Evolutionary conservation across 2,329 filamentous ascomycete genomes (phyloP).

Genomic region (Escovopsis sp.): DNA sequence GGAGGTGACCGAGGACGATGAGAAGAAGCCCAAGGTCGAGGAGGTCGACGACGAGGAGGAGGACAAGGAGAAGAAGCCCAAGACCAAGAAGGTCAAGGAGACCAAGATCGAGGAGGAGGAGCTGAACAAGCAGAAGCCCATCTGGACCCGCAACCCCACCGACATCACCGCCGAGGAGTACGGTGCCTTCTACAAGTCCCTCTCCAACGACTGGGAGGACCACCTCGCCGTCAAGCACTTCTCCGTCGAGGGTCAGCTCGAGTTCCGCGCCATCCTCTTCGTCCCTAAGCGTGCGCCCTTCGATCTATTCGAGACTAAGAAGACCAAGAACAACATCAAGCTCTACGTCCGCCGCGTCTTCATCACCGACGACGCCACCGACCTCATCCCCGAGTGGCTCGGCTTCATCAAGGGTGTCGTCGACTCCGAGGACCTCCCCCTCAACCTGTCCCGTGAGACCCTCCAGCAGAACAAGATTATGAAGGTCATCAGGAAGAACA

Average conservation of each 20-base stretch:
- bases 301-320: slow-evolving; percentile 99
- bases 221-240: slow-evolving; percentile 99
- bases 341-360: slow-evolving; percentile 99
- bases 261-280: slow-evolving; percentile 99
- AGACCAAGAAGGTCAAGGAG: slow-evolving; percentile 99
- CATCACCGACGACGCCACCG: slow-evolving; percentile 98
- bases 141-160: slow-evolving; percentile 96
- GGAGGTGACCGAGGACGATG: slow-evolving; percentile 55
- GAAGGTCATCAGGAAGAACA: slow-evolving; percentile 99
- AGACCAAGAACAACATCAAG: slow-evolving; percentile 99
- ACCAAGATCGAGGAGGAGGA: slow-evolving; percentile 97
- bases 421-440: slow-evolving; percentile 97
- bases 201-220: slow-evolving; percentile 99
- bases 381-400: slow-evolving; percentile 98
- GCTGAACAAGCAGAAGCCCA: slow-evolving; percentile 99
- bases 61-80: slow-evolving; percentile 77
- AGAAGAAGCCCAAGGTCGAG: slow-evolving; percentile 94
- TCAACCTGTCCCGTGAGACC: slow-evolving; percentile 99
- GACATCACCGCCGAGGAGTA: slow-evolving; percentile 97
- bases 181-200: slow-evolving; percentile 98
- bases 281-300: slow-evolving; percentile 99
- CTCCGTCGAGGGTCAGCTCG: slow-evolving; percentile 99
- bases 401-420: slow-evolving; percentile 99
- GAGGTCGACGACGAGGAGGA: slow-evolving; percentile 81
- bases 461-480: slow-evolving; percentile 99